Evolutionary conservation across 345 rosid species (phyloP).

Genomic region (Punica granatum): DNA sequence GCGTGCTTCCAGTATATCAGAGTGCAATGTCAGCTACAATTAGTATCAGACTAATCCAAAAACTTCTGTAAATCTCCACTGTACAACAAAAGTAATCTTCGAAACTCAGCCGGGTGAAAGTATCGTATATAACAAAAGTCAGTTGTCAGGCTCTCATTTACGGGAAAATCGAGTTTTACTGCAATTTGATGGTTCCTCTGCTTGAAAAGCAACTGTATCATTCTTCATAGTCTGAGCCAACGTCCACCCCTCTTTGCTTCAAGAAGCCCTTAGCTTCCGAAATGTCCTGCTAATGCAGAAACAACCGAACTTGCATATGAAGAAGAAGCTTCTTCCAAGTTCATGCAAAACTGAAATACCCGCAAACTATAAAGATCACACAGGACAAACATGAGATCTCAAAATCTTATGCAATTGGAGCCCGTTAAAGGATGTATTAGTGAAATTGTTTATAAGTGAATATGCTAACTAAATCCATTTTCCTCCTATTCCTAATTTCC

Average conservation of each 20-base stretch:
- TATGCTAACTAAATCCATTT: neutral
- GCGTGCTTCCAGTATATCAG: neutral
- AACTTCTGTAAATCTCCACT: neutral
- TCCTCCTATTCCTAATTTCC: too few species aligned
- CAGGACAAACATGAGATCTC: neutral
- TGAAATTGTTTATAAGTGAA: neutral
- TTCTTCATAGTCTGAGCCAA: constrained; percentile 27
- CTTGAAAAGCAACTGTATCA: neutral
- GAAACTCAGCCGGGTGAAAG: neutral
- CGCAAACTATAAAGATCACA: neutral
- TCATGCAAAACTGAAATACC: neutral
- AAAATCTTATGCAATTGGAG: neutral
- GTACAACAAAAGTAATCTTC: neutral
- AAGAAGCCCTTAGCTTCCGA: constrained; percentile 65
- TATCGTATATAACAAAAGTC: neutral
- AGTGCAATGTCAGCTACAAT: neutral
- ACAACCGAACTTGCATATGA: neutral
- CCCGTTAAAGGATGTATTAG: neutral
- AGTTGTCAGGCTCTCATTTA: neutral
- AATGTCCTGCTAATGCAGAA: constrained; percentile 45
- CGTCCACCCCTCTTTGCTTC: constrained; percentile 59
- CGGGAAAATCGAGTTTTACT: neutral
- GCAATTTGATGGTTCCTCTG: neutral
- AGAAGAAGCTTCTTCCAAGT: neutral
- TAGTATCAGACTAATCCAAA: neutral